Percentiles rank a stretch among this genome's conserved stretches.
phyloP scores from a whole-genome alignment of 2,329 filamentous ascomycete genomes.

The Fusarium protoensiforme region DNA sequence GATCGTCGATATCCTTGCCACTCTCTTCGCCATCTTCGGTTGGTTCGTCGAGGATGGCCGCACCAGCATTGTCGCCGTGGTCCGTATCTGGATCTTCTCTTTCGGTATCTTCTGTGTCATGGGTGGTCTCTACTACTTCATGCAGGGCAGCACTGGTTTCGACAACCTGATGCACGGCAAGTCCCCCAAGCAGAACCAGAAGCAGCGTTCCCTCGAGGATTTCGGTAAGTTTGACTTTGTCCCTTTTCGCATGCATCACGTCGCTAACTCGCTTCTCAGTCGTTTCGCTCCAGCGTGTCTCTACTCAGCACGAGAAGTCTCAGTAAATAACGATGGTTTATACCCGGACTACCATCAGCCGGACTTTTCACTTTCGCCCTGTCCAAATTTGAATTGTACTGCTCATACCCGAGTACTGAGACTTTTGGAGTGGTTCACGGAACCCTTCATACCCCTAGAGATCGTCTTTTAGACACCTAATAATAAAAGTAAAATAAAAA shows the following conservation, averaged over 20 bases:
- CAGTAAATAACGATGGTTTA: constrained; percentile 64
- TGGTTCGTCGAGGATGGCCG: constrained; percentile 75
- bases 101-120: constrained; percentile 90
- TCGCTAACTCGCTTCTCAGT: constrained; percentile 71
- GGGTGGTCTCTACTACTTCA: constrained; percentile 78
- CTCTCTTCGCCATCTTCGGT: constrained; percentile 86
- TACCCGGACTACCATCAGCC: constrained; percentile 51
- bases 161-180: constrained; percentile 96
- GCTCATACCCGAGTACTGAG: constrained; percentile 50
- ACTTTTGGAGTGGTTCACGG: constrained; percentile 49
- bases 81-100: constrained; percentile 92
- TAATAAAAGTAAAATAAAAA: constrained; percentile 56
- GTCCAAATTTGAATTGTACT: constrained; percentile 55
- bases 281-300: constrained; percentile 89
- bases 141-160: constrained; percentile 83
- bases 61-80: constrained; percentile 84
- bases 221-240: constrained; percentile 73
- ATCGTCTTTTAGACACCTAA: constrained; percentile 55
- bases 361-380: constrained; percentile 53
- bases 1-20: constrained; percentile 84
- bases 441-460: constrained; percentile 53
- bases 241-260: not conserved
- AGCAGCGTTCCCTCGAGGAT: constrained; percentile 88
- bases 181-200: constrained; percentile 81
- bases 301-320: constrained; percentile 91